Conservation (phyloP, 495 filamentous ascomycete species). For the Penicillium tannophilum region DNA sequence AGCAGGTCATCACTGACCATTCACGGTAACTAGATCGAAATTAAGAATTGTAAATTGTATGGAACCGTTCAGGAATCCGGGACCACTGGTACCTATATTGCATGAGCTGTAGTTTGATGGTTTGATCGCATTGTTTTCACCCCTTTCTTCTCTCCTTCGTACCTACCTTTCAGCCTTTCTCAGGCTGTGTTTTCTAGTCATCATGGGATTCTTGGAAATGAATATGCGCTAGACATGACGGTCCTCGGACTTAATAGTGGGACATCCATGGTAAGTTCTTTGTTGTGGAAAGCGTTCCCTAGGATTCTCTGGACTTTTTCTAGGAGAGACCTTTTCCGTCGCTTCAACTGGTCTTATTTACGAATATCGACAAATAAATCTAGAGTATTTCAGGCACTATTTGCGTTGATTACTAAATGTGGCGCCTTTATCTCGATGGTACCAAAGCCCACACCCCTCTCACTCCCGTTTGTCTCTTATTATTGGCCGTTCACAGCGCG, state of each 20-base stretch:
- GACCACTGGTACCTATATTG: background rate
- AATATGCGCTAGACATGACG: conserved; percentile 15
- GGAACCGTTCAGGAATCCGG: background rate
- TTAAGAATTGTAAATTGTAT: background rate
- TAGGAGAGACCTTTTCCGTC: no score
- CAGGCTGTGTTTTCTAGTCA: background rate
- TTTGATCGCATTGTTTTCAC: background rate
- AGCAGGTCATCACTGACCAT: background rate
- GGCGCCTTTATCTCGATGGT: no score
- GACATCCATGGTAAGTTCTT: conserved; percentile 16
- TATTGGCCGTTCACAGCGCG: no score
- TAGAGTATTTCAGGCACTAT: no score
- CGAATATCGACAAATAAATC: no score
- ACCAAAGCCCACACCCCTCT: no score
- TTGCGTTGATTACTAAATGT: no score
- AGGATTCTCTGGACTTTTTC: no score
- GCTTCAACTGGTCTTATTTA: no score
- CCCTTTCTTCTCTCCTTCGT: background rate
- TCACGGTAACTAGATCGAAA: background rate
- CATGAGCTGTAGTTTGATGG: background rate
- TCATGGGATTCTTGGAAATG: conserved; percentile 6
- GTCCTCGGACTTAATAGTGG: conserved; percentile 20
- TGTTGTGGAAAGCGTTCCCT: no score
- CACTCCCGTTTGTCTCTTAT: no score
- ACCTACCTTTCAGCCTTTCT: background rate